Base-by-base conservation (phyloP, 441 rosid species). In the Pelargonium myrrhifolium region DNA sequence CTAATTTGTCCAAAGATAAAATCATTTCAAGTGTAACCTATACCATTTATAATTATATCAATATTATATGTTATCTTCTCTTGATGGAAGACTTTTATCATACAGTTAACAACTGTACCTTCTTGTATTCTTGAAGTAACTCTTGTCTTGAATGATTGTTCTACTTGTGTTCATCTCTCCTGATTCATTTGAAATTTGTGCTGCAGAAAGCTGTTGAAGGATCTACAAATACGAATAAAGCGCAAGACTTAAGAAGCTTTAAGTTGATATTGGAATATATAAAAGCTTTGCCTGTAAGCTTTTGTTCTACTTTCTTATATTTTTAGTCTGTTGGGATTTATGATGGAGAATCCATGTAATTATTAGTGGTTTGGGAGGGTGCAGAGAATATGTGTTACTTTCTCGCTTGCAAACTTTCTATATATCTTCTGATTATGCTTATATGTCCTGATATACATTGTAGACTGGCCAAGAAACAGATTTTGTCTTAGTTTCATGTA, bases 391-490 rank as follows among this genome's bases (percentile, higher is more conserved):
- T 24, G 31, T 28, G 31, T 28, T 28, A 28, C 31, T 28, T 28
- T 28, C 31, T 28, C 4, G 31, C 17, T 51, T n/a, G 15, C 21
- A n/a, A n/a, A n/a, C 58, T n/a, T 51, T 12, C 18, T 47, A 14
- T 15, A n/a, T n/a, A 47, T n/a, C 8, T 51, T 9, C 58, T 51
- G 58, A 15, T n/a, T 51, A n/a, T 17, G 21, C 9, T 51, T 17
- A 51, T 51, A 8, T 12, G 5, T 51, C 20, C 58, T 51, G 22
- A 51, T 51, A n/a, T 51, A 15, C 21, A 12, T 51, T 51, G 21
- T 83, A 94, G 98, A 79, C 87, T 18, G 97, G 99, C 68, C 96
- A 86, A 81, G 99, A 94, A 86, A 89, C 99, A 31, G 97, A 94
- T 40, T 94, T 89, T 66, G 76, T 88, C 62, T 77, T 94, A 64